Evolutionary conservation across 768 basidiomycete species (phyloP).

Genomic region (Mycena belliarum): DNA sequence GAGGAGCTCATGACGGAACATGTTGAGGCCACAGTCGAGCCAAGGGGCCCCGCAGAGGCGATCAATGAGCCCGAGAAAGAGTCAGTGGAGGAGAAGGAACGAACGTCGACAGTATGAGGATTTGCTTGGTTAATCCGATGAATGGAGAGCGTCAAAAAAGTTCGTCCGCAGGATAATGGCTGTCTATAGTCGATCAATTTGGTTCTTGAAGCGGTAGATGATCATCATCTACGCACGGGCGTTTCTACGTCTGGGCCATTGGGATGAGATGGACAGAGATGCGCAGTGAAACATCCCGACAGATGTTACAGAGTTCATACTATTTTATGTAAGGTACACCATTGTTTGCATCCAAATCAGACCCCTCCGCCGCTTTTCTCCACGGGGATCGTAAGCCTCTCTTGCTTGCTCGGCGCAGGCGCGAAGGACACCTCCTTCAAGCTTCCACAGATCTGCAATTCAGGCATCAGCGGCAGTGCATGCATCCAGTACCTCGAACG

Average conservation of each 20-base stretch:
- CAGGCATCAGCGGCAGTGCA: not conserved
- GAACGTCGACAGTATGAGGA: not conserved
- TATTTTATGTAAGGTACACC: not conserved
- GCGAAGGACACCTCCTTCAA: constrained; percentile 65
- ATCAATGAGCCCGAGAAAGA: not conserved
- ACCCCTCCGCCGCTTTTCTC: constrained; percentile 60
- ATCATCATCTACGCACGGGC: too few relatives aligned
- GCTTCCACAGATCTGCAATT: constrained; percentile 65
- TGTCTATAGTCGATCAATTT: too few relatives aligned
- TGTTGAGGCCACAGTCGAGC: constrained; percentile 21
- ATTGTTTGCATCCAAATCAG: constrained; percentile 25
- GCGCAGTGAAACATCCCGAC: too few relatives aligned
- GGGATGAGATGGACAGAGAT: not conserved
- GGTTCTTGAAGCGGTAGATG: too few relatives aligned
- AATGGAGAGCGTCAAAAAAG: too few relatives aligned
- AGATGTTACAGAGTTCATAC: not conserved
- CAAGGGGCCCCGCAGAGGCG: too few relatives aligned
- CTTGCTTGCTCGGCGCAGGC: constrained; percentile 30
- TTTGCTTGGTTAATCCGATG: too few relatives aligned
- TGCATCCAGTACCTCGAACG: constrained; percentile 22
- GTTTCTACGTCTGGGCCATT: too few relatives aligned
- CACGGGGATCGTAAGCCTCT: constrained; percentile 48
- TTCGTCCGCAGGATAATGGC: too few relatives aligned
- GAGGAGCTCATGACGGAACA: constrained; percentile 23
- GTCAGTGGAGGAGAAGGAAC: constrained; percentile 2